These are phyloP conservation scores for Pseudocercospora vitis DNA, from an alignment of 2,329 filamentous ascomycete genomes.

Conservation along the genomic window DNA sequence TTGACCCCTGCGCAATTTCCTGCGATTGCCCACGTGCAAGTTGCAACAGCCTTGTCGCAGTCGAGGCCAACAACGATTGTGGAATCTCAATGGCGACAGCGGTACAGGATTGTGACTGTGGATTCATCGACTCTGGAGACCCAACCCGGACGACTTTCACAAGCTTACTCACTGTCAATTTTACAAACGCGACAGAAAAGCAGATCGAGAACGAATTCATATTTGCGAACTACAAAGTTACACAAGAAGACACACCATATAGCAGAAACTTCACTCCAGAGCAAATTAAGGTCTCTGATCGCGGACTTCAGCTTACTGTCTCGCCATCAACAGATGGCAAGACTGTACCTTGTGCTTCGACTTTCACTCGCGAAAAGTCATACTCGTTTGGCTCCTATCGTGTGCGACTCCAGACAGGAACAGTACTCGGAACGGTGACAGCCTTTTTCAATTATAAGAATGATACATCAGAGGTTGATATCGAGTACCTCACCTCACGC, in stretches of 20 bases:
- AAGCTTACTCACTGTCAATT: constrained; percentile 4
- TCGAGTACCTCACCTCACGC: constrained; percentile 7
- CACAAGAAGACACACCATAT: not conserved
- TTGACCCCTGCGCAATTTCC: no score
- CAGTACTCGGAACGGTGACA: constrained; percentile 2
- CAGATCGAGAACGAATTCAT: constrained; percentile 4
- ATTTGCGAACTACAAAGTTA: constrained; percentile 2
- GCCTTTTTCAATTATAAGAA: constrained; percentile 11
- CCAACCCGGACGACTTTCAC: constrained; percentile 2
- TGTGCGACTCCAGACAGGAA: not conserved
- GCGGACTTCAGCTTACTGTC: constrained; percentile 6
- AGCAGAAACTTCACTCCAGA: not conserved
- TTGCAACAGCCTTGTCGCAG: no score
- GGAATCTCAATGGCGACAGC: not conserved
- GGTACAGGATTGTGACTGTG: constrained; percentile 11
- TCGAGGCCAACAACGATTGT: not conserved
- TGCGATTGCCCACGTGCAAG: no score
- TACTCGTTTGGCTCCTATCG: constrained; percentile 13
- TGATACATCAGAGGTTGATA: constrained; percentile 10
- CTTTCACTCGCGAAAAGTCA: not conserved
- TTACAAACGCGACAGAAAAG: constrained; percentile 1
- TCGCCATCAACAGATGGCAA: not conserved
- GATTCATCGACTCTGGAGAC: constrained; percentile 10
- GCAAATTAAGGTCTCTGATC: not conserved
- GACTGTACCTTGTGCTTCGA: not conserved